Evolutionary conservation across 1,284 basidiomycete genomes (phyloP).

Genomic region (Trichosporon asahii): DNA sequence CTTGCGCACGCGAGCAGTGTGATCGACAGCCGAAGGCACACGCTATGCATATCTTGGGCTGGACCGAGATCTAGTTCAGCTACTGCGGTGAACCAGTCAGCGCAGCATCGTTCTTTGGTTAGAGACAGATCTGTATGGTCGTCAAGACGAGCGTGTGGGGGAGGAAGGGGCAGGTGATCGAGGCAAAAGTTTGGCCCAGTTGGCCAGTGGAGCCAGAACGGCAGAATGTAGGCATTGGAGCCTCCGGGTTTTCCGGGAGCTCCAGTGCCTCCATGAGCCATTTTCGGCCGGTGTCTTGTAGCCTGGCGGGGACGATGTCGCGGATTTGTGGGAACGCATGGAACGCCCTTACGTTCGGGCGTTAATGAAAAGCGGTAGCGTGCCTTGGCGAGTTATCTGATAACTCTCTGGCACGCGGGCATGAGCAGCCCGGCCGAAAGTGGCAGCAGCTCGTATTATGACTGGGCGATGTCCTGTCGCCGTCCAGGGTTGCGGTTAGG

Average conservation of each 20-base stretch:
- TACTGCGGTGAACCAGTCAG: neutral
- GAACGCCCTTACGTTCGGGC: neutral
- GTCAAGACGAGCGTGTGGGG: neutral
- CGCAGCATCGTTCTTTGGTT: neutral
- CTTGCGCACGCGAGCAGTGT: neutral
- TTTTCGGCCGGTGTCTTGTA: neutral
- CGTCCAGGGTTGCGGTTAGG: neutral
- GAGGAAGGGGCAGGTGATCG: neutral
- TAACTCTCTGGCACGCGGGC: neutral
- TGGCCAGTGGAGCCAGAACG: neutral
- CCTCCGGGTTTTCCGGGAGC: neutral
- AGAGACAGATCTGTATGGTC: neutral
- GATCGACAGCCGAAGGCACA: neutral
- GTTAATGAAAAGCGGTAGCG: neutral
- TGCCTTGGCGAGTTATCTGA: slow-evolving; percentile 6
- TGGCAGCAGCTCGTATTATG: neutral
- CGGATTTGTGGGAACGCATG: neutral
- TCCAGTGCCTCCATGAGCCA: neutral
- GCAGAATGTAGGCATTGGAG: neutral
- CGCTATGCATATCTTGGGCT: neutral
- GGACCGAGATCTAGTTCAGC: neutral
- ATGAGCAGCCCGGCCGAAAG: neutral
- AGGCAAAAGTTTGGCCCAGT: neutral
- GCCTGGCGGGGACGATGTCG: neutral
- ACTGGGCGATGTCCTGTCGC: neutral